Percentiles rank a stretch among this genome's conserved stretches.
Conservation (phyloP, 345 rosid species). For the Mercurialis annua region DNA sequence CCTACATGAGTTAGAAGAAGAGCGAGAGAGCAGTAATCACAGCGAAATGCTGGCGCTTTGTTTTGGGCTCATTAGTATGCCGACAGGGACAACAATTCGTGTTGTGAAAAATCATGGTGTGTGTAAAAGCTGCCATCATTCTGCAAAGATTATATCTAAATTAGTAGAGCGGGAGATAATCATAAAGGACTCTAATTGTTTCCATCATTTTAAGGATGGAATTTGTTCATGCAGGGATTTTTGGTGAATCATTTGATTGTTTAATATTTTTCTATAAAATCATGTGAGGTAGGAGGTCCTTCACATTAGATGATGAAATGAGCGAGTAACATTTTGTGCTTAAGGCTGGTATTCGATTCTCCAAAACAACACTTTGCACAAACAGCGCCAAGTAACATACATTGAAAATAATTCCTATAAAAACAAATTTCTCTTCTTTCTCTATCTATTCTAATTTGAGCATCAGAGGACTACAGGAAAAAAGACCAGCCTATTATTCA, state of each 20-base stretch:
- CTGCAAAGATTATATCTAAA: conserved; percentile 35
- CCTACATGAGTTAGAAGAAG: conserved; percentile 47
- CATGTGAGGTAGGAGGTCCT: background rate
- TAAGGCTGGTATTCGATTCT: too few species aligned
- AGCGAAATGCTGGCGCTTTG: conserved; percentile 57
- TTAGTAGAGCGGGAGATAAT: conserved; percentile 37
- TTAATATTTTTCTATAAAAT: background rate
- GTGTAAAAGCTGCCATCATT: conserved; percentile 42
- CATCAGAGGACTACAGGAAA: too few species aligned
- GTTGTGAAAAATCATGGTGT: conserved; percentile 39
- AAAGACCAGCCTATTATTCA: too few species aligned
- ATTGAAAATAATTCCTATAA: too few species aligned
- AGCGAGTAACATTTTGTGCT: too few species aligned
- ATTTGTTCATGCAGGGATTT: conserved; percentile 39
- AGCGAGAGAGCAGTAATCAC: conserved; percentile 45
- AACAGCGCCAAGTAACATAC: too few species aligned
- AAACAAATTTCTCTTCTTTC: too few species aligned
- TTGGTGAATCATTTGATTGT: conserved; percentile 13
- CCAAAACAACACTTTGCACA: too few species aligned
- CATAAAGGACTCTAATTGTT: conserved; percentile 38
- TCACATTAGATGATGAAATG: background rate
- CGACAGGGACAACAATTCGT: conserved; percentile 29
- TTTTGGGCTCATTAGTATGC: conserved; percentile 47
- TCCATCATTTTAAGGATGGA: conserved; percentile 47
- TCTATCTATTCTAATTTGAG: too few species aligned